Evolutionary conservation across 768 basidiomycete genomes (phyloP).

Genomic region (Trametes meyenii): DNA sequence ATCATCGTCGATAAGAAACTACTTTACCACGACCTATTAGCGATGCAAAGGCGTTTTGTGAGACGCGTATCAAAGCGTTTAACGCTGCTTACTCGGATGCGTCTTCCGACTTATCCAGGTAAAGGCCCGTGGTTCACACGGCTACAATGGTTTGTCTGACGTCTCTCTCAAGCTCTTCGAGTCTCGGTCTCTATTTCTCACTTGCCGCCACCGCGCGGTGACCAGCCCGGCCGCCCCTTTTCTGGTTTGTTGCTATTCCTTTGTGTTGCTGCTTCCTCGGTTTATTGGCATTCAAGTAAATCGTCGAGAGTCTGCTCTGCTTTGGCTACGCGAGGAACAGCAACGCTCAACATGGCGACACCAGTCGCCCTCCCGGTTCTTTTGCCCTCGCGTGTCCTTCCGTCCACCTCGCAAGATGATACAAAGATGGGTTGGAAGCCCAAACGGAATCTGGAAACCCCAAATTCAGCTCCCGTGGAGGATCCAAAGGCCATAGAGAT

Average conservation of each 20-base stretch:
- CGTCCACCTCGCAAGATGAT: slow-evolving; percentile 1
- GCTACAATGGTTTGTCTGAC: not conserved
- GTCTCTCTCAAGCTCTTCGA: too few species aligned
- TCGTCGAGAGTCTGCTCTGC: not conserved
- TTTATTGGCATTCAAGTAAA: not conserved
- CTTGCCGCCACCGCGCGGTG: not conserved
- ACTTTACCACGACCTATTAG: not conserved
- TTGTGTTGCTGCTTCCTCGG: not conserved
- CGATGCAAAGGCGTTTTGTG: too few species aligned
- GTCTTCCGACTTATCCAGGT: too few species aligned
- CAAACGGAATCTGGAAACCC: slow-evolving; percentile 59
- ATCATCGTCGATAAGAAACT: not conserved
- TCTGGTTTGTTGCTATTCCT: not conserved
- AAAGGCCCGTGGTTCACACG: too few species aligned
- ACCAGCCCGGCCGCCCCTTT: not conserved
- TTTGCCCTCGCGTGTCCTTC: slow-evolving; percentile 11
- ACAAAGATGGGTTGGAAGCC: slow-evolving; percentile 71
- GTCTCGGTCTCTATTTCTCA: not conserved
- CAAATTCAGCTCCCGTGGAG: slow-evolving; percentile 83
- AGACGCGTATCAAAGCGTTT: too few species aligned
- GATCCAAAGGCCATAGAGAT: slow-evolving; percentile 77
- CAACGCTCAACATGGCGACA: not conserved
- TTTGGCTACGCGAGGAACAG: too few species aligned
- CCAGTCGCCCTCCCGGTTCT: slow-evolving; percentile 12
- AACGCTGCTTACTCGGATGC: too few species aligned